Conservation (phyloP, 495 filamentous ascomycete genomes). For the Lasiosphaeria miniovina region DNA sequence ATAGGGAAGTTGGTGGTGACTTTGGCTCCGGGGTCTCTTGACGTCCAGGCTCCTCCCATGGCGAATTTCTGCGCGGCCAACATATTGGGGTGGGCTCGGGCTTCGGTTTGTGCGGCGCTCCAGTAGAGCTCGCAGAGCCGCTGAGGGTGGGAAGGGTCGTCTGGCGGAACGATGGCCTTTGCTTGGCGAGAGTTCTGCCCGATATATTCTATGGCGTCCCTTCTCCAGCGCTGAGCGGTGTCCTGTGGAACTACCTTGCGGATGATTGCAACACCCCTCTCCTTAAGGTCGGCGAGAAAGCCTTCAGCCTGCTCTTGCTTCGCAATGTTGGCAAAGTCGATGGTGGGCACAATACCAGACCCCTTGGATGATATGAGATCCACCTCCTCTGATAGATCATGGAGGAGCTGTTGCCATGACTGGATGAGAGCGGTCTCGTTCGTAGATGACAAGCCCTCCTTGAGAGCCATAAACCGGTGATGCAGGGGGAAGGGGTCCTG, state of each 20-base stretch:
- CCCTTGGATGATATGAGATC: conserved; percentile 40
- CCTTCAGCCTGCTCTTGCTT: conserved; percentile 41
- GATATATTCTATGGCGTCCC: conserved; percentile 54
- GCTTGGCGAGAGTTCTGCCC: conserved; percentile 43
- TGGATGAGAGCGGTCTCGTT: conserved; percentile 44
- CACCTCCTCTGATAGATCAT: conserved; percentile 51
- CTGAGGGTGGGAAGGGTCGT: conserved; percentile 53
- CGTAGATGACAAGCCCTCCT: conserved; percentile 57
- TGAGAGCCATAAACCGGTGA: conserved; percentile 67
- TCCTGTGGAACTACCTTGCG: conserved; percentile 55
- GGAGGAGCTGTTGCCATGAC: conserved; percentile 69
- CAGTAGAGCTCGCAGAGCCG: conserved; percentile 83
- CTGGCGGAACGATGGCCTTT: conserved; percentile 34
- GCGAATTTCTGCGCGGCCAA: conserved; percentile 70
- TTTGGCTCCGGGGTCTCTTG: conserved; percentile 57
- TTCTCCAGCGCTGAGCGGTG: conserved; percentile 52
- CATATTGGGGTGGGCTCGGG: conserved; percentile 70
- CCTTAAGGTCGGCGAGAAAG: conserved; percentile 47
- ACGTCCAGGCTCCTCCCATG: conserved; percentile 69
- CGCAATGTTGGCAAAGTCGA: conserved; percentile 57
- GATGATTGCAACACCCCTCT: conserved; percentile 61
- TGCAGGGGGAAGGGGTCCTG: conserved; percentile 55
- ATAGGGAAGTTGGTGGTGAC: conserved; percentile 61
- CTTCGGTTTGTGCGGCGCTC: conserved; percentile 70
- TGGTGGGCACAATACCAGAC: conserved; percentile 54